Percentiles rank a stretch among this genome's conserved stretches.
Evolutionary conservation across 1,284 basidiomycete species (phyloP).

Genomic region (Fomitiporia mediterranea): DNA sequence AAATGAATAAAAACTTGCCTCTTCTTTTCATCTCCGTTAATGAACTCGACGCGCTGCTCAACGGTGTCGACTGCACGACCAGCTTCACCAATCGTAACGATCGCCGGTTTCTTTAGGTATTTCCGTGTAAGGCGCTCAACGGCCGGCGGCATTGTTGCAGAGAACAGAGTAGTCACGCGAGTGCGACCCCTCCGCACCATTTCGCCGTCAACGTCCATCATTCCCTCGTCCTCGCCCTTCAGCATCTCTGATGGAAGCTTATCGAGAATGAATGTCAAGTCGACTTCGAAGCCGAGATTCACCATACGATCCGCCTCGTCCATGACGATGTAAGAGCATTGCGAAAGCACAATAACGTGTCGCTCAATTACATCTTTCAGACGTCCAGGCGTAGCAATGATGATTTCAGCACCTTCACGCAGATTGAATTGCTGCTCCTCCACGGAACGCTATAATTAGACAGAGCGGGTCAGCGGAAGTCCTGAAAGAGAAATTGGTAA

Average conservation of each 20-base stretch:
- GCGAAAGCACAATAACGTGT: conserved; percentile 90
- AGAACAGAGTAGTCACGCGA: conserved; percentile 90
- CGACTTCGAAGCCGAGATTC: conserved; percentile 92
- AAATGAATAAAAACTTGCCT: conserved; percentile 49
- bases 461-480: conserved; percentile 15
- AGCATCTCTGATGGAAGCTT: conserved; percentile 83
- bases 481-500: background rate
- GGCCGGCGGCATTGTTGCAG: conserved; percentile 96
- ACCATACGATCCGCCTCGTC: conserved; percentile 99
- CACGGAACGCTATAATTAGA: conserved; percentile 60
- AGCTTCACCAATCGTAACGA: conserved; percentile 96
- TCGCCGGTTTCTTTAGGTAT: conserved; percentile 88
- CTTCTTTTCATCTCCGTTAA: conserved; percentile 91
- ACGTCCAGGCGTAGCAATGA: conserved; percentile 97
- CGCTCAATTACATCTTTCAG: conserved; percentile 97
- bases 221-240: conserved; percentile 72
- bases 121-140: conserved; percentile 94
- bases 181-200: conserved; percentile 72
- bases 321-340: conserved; percentile 98
- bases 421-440: conserved; percentile 98
- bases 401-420: conserved; percentile 93
- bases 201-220: conserved; percentile 58
- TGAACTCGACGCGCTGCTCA: conserved; percentile 94
- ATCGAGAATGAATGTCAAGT: conserved; percentile 94
- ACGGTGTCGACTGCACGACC: conserved; percentile 98